These are phyloP conservation scores for Cerrena zonata DNA, from an alignment of 1,284 basidiomycete genomes.

Conservation along the genomic window DNA sequence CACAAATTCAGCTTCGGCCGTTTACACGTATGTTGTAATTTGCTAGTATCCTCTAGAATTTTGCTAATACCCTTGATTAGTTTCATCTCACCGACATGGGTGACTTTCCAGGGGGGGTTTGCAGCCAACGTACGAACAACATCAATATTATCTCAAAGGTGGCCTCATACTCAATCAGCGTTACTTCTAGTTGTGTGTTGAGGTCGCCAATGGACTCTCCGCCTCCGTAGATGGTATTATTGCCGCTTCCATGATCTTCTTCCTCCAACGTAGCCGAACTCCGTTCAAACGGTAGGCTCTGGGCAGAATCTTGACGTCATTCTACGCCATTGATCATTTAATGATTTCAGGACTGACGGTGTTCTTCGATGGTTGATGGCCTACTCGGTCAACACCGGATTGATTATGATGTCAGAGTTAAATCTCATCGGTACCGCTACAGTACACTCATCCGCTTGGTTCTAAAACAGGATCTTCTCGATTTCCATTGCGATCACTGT, in stretches of 20 bases:
- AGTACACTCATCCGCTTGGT: no score
- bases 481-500: conserved; percentile 1
- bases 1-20: not conserved
- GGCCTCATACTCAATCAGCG: not conserved
- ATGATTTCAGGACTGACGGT: not conserved
- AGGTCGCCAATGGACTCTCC: not conserved
- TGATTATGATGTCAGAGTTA: conserved; percentile 3
- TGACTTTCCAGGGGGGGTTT: not conserved
- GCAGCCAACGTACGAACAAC: not conserved
- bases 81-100: not conserved
- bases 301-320: no score
- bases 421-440: no score
- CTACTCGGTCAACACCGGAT: conserved; percentile 5
- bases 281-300: not conserved
- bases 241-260: not conserved
- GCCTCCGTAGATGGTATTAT: not conserved
- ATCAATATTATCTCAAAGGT: not conserved
- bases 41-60: no score
- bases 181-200: not conserved
- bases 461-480: not conserved
- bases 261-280: not conserved
- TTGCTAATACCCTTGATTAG: not conserved
- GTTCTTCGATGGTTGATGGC: conserved; percentile 1
- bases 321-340: no score
- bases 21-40: not conserved